Evolutionary conservation across 208 protist genomes (phyloP), one percentile per base, ranked within the genome.

Genomic region (Acanthamoeba polyphaga): DNA sequence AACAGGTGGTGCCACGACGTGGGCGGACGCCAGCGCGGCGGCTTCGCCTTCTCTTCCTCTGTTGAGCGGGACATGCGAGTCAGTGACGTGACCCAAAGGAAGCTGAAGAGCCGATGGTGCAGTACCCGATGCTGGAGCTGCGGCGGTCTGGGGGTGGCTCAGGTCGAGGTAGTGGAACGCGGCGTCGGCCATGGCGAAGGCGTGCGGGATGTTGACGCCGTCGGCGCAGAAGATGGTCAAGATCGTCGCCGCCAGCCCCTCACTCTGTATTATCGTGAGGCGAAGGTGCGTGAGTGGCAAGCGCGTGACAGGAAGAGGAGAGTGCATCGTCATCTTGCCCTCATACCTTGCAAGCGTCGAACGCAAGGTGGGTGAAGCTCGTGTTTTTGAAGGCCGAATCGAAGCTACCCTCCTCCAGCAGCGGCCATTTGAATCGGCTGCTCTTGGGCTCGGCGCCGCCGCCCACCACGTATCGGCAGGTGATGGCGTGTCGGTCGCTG

Each of bases 371-470:
- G 15, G 84, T 90, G 84, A 90, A 90, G 84, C 84, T 90, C 32
- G 84, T 90, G 53, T 32, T 90, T 55, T 90, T 90, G 53, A 90
- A 90, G 12, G 55, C 51, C 29, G 51, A 38, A 8, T 90, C 84
- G 43, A 90, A 90, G 55, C 55, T 90, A 29, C 84, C 84, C 84
- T 90, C 84, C 84, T 90, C 84, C 4, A 90, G 58, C 19, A 46
- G 12, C 55, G 55, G 43, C 84, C 84, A 90, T 15, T 27, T 51
- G 34, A 84, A 84, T 80, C 72, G 72, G 72, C 72, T 38, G 72
- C 72, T 80, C 38, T 32, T 74, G 68, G 38, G 38, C 5, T 53
- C 38, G 32, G 76, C 76, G 7, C 76, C 76, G 27, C 76, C 43
- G 24, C 76, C 43, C 76, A 24, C 76, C 34, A 84, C 46, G 22